These are phyloP conservation scores for Nepenthes mirabilis DNA, from an alignment of 148 eudicot genomes.

Conservation along the genomic window DNA sequence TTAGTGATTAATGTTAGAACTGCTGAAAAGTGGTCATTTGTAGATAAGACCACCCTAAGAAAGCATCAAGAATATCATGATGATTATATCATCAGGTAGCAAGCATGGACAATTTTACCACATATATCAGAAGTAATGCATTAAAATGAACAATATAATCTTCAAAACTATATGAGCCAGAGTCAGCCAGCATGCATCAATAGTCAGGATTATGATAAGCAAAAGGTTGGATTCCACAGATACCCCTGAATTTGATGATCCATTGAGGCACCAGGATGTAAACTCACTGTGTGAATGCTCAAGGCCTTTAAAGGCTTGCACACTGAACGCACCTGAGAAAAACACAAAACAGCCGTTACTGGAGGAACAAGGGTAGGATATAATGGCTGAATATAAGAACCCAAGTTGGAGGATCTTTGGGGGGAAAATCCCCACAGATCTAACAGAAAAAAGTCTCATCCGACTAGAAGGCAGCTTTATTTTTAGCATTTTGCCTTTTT, in stretches of 20 bases:
- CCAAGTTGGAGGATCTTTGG: no score
- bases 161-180: background rate
- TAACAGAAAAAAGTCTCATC: no score
- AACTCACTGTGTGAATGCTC: constrained; percentile 77
- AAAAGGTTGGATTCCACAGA: constrained; percentile 5
- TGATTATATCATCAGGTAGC: no score
- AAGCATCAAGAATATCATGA: no score
- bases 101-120: no score
- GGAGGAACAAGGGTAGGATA: background rate
- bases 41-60: no score
- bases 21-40: no score
- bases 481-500: background rate
- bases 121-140: background rate
- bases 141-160: background rate
- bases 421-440: no score
- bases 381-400: background rate
- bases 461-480: no score
- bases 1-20: no score
- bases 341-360: background rate
- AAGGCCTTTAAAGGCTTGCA: constrained; percentile 69
- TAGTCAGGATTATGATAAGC: background rate
- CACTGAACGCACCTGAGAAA: constrained; percentile 51
- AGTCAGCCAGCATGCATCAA: background rate
- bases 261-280: constrained; percentile 73
- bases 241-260: constrained; percentile 85